Base-by-base conservation (phyloP, 2,329 filamentous ascomycete species). In the Colletotrichum destructivum region DNA sequence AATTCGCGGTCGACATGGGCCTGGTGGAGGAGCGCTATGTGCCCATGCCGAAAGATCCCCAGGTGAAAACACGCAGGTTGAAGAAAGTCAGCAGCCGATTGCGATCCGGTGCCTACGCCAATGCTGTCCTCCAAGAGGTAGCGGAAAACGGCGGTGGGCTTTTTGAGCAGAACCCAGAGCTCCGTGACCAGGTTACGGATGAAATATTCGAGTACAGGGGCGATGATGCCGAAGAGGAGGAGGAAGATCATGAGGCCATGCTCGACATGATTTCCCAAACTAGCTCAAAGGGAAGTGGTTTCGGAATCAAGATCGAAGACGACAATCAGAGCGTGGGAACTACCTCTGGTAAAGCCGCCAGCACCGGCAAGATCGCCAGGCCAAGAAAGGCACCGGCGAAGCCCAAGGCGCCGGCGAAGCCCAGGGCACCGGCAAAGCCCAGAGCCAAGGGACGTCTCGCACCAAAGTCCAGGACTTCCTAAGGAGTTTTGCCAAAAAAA, bases 1-100 rank as follows among this genome's bases (percentile, higher is more conserved):
- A 84, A 75, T 85, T 85, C 74, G 80, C 89, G 2, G 84, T 88
- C 65, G 83, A 84, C 71, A 73, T 82, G 52, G 86, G 83, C 64
- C 78, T 87, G 60, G 84, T 87, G 66, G 84, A 87, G 66, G 77
- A 82, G 44, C 81, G 75, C 51, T 56, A 78, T 31, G 81, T 83
- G 59, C 57, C 69, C 51, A 16, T 60, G 31, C 51, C 64, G 3
- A 80, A 84, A 67, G 79, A 82, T 4, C 67, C 84, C 16, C 84
- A 83, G 60, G 78, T 79, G 57, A 76, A 75, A 16, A 74, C 81
- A 6, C 81, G 82, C 38, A 82, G 85, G 4, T 82, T 85, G n/a
- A 82, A 82, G 55, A 85, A 83, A 71, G 77, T 81, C n/a, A 81
- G 80, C 71, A 76, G 75, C 60, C 74, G 74, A 23, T 68, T 76